Evolutionary conservation across 2,329 filamentous ascomycete genomes (phyloP).

Genomic region (Colletotrichum tanaceti): DNA sequence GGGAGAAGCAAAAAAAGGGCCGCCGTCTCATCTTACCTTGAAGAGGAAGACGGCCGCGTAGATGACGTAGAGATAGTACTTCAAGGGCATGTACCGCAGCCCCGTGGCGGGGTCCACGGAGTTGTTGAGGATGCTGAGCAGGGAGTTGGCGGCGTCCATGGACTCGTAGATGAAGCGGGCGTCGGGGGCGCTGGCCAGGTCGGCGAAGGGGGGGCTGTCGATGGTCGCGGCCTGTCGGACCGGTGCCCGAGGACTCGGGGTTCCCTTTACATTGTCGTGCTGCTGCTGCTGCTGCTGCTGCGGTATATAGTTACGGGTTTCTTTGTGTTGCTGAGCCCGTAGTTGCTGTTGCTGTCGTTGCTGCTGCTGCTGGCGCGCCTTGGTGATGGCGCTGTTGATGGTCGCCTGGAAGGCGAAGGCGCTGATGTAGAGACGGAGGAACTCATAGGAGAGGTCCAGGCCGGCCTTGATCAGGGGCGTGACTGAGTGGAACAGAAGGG

Average conservation of each 20-base stretch:
- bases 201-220: constrained; percentile 53
- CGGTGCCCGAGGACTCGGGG: constrained; percentile 45
- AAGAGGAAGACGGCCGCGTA: constrained; percentile 75
- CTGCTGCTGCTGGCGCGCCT: constrained; percentile 30
- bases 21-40: constrained; percentile 58
- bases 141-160: constrained; percentile 71
- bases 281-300: constrained; percentile 49
- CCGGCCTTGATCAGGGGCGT: constrained; percentile 75
- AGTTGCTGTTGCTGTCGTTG: constrained; percentile 17
- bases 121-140: constrained; percentile 69
- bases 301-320: neutral
- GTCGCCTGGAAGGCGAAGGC: constrained; percentile 82
- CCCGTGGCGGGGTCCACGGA: constrained; percentile 68
- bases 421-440: constrained; percentile 78
- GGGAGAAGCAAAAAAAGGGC: too few species aligned
- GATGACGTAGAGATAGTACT: constrained; percentile 72
- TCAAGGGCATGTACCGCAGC: constrained; percentile 72
- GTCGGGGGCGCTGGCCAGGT: constrained; percentile 70
- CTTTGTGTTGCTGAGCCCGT: neutral
- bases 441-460: constrained; percentile 77
- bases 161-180: constrained; percentile 75
- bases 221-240: constrained; percentile 1
- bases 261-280: constrained; percentile 47
- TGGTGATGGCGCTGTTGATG: constrained; percentile 60
- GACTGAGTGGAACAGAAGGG: constrained; percentile 50